These are phyloP conservation scores for Rhodotorula graminis DNA, from an alignment of 768 basidiomycete genomes.

Conservation along the genomic window DNA sequence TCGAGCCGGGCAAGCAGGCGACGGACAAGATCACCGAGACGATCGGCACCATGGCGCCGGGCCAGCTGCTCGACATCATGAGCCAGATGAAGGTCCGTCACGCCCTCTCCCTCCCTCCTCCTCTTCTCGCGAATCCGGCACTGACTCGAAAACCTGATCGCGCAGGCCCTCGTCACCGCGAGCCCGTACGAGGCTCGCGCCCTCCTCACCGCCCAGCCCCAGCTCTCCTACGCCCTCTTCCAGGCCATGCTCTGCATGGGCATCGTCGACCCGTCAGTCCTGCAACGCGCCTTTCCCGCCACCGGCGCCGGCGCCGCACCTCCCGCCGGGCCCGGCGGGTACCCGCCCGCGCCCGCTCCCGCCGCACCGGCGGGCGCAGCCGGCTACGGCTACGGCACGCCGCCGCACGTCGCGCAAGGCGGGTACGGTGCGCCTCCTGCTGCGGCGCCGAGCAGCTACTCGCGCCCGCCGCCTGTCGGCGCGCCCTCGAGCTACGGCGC, in stretches of 20 bases:
- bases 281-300: conserved; percentile 55
- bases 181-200: conserved; percentile 83
- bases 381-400: conserved; percentile 20
- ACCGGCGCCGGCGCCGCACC: conserved; percentile 4
- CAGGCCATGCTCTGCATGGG: conserved; percentile 89
- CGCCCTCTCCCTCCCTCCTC: too few species aligned
- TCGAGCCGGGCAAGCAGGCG: conserved; percentile 65
- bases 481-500: conserved; percentile 36
- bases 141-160: too few species aligned
- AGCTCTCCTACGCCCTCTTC: conserved; percentile 92
- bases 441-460: not conserved
- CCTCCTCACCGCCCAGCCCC: conserved; percentile 76
- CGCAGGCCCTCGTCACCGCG: conserved; percentile 81
- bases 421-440: conserved; percentile 16
- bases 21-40: conserved; percentile 80
- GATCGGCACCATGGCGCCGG: conserved; percentile 74
- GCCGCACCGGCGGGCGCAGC: not conserved
- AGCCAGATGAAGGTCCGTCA: conserved; percentile 94
- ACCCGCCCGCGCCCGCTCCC: conserved; percentile 20
- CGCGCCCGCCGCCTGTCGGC: conserved; percentile 30
- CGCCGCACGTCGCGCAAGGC: conserved; percentile 10
- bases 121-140: not conserved
- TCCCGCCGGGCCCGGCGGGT: conserved; percentile 26
- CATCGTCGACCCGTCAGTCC: conserved; percentile 79
- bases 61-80: conserved; percentile 83